Base-by-base conservation (phyloP, 108 stramenopile species). In the Skeletonema menzelii region DNA sequence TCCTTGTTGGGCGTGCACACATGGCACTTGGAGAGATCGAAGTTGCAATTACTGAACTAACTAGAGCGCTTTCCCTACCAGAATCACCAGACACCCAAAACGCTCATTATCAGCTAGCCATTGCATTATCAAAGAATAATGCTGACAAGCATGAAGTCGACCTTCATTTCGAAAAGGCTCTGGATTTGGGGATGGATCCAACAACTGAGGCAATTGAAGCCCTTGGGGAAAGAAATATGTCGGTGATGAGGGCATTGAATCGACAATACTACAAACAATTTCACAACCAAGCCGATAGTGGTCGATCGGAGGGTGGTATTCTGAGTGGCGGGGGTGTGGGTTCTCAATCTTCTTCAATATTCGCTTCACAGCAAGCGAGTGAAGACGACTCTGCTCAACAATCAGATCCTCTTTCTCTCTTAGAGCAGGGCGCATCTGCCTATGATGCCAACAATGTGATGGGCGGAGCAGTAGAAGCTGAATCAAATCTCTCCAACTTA, bases 401-500 rank as follows among this genome's bases (percentile, higher is more conserved):
- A 37, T 47, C 70, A 46, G 81, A 83, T 31, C 63, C 77, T 5
- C 56, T 83, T n/a, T 22, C 66, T 20, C 47, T 83, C 14, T 32
- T 83, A 20, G 77, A 83, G 40, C 73, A 78, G 46, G 82, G 82
- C 30, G 82, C 82, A 53, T 77, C 77, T 22, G 32, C 72, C 8
- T 79, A 83, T 66, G 82, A 83, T 69, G 82, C 77, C 11, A 70
- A 73, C 44, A 59, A 58, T 27, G 77, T 77, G n/a, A 74, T 78
- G 82, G 82, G 82, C 15, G 82, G 77, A 13, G 82, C 69, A 62
- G 66, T 74, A 38, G 82, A 83, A 47, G 80, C 62, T 26, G 64
- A 65, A 49, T 73, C 72, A 40, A 81, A 69, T 46, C 73, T 81
- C 24, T 69, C 69, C 14, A 81, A 81, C 65, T 67, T 81, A 27